Percentiles rank a stretch among this genome's conserved stretches.
Conservation (phyloP, 164 flowering plant species). For the Liquidambar formosana region DNA sequence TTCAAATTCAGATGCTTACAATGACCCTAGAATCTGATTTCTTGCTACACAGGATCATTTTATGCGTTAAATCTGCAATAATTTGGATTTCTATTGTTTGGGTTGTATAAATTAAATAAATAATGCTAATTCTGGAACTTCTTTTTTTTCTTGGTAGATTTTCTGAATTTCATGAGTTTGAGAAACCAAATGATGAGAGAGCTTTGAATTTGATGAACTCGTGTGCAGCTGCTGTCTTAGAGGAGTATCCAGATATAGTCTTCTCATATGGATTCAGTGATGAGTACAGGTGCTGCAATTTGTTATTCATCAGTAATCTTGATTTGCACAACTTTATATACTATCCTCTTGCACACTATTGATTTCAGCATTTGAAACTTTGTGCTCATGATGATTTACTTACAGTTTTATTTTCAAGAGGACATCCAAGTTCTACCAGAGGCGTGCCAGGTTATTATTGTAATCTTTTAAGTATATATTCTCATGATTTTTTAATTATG, state of each 20-base stretch:
- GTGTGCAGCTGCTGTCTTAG: slow-evolving; percentile 30
- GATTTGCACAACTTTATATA: neutral
- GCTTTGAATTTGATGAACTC: slow-evolving; percentile 42
- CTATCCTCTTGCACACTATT: no score
- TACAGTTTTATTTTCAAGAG: slow-evolving; percentile 46
- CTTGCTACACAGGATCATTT: neutral
- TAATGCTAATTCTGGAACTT: neutral
- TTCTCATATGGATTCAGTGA: slow-evolving; percentile 41
- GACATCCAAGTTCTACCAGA: slow-evolving; percentile 38
- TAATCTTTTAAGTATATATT: neutral
- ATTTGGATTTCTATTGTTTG: no score
- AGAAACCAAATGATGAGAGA: slow-evolving; percentile 37
- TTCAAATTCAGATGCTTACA: neutral
- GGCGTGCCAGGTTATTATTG: slow-evolving; percentile 38
- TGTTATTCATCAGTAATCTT: neutral
- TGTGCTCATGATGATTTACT: neutral
- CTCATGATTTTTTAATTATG: neutral
- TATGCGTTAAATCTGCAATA: neutral
- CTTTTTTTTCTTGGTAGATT: slow-evolving; percentile 21
- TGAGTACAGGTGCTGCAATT: slow-evolving; percentile 32
- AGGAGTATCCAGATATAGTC: slow-evolving; percentile 38
- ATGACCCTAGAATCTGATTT: neutral
- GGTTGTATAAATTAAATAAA: no score
- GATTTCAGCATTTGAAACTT: no score
- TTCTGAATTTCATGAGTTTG: slow-evolving; percentile 36